Conservation (phyloP, 306 rosid species). For the Comarum palustre region DNA sequence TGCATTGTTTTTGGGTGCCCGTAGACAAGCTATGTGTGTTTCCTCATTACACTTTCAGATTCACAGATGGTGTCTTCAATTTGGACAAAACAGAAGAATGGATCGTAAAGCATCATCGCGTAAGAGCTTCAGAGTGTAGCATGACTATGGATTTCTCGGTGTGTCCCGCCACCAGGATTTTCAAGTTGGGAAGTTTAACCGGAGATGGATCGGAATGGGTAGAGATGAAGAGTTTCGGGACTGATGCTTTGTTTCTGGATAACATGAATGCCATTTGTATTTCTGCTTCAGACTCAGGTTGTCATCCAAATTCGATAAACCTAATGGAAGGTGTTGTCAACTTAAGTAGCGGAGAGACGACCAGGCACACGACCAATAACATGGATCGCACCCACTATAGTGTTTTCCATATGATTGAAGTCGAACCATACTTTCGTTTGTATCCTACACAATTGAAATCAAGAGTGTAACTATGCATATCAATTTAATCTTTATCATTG, state of each 20-base stretch:
- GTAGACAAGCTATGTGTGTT: too few relatives aligned
- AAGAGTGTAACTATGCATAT: too few relatives aligned
- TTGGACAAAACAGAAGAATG: too few relatives aligned
- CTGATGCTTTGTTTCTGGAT: background rate
- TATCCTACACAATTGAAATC: slow-evolving; percentile 15
- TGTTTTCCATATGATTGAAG: background rate
- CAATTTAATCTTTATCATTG: too few relatives aligned
- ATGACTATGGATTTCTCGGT: too few relatives aligned
- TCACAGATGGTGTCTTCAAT: too few relatives aligned
- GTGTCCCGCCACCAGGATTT: background rate
- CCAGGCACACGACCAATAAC: background rate
- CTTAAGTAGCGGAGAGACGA: background rate
- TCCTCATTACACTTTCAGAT: too few relatives aligned
- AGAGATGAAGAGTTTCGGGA: background rate
- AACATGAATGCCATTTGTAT: background rate
- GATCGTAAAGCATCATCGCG: too few relatives aligned
- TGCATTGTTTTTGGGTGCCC: too few relatives aligned
- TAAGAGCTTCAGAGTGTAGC: too few relatives aligned
- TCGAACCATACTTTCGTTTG: background rate
- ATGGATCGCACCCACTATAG: slow-evolving; percentile 2
- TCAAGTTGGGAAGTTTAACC: background rate
- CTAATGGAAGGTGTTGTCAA: background rate
- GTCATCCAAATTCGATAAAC: background rate
- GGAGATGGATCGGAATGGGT: background rate
- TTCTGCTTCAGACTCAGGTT: background rate